Evolutionary conservation across 768 basidiomycete genomes (phyloP), one percentile per base, ranked within the genome.

Genomic region (Mycena alexandri): DNA sequence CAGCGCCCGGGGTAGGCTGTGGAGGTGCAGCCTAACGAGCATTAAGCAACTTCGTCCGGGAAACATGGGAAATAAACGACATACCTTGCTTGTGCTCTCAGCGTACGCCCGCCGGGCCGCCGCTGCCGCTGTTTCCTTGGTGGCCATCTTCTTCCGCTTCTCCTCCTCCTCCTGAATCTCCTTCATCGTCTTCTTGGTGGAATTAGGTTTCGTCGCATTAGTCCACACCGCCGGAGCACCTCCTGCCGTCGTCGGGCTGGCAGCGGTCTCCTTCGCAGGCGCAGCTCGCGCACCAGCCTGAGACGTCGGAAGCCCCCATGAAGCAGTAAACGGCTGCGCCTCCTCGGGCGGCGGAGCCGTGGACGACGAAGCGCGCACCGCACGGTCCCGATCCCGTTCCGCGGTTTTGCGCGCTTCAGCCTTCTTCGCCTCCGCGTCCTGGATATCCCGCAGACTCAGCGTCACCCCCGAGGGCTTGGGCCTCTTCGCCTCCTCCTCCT

Each of bases 141-240:
- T 79, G 0, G 83, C 83, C 33, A 80, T 72, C 78, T 90, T 93
- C 84, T 95, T 96, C 68, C 92, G 86, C 69, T 83, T 87, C 79
- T 97, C 95, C 75, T 99, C 98, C 73, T 99, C 98, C 79, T 99
- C 97, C 75, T 97, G 94, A 44, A 99, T 99, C 82, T 99, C 96
- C 83, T 97, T 98, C 91, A 99, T 91, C 2, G 94, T 93, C 85
- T 95, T 98, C 84, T 95, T 96, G 9, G 85, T 76, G 3, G 82
- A 76, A 12, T 81, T 80, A 9, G 85, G 78, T 74, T 89, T 90
- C 25, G 79, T 80, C 17, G 86, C 80, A 72, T 85, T 89, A 12
- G 90, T 92, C 94, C 95, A 97, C 21, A 93, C 94, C 17, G 89
- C 86, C 36, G 86, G 42, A 16, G 72, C 66, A 36, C 62, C 57